Percentiles rank a stretch among this genome's conserved stretches.
phyloP scores from a whole-genome alignment of 768 basidiomycete genomes.

The Lentinula raphanica region DNA sequence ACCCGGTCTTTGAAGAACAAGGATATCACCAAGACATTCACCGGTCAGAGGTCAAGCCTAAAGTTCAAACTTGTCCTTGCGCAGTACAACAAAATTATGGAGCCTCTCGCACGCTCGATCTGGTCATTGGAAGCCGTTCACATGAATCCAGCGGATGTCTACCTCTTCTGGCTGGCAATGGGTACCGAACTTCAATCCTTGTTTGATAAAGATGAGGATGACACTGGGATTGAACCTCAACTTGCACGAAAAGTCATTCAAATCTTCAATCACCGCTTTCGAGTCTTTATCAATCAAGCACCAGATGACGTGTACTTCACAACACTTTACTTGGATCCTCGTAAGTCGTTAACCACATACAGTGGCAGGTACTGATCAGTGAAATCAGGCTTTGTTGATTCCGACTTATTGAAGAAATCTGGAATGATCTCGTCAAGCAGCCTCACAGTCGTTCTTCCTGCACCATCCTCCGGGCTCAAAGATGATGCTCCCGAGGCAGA shows the following conservation, averaged over 20 bases:
- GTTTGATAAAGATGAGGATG: background rate
- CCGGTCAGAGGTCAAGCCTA: background rate
- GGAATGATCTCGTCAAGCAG: too few relatives aligned
- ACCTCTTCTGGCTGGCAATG: background rate
- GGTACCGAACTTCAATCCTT: background rate
- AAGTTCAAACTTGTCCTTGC: background rate
- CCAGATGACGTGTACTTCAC: background rate
- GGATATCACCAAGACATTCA: background rate
- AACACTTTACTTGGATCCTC: background rate
- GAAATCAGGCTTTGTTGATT: too few relatives aligned
- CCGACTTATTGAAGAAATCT: too few relatives aligned
- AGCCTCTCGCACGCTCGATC: background rate
- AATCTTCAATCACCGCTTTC: background rate
- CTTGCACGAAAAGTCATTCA: background rate
- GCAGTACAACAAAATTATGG: conserved; percentile 1
- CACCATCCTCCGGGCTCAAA: too few relatives aligned
- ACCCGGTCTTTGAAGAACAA: too few relatives aligned
- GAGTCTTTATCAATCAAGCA: background rate
- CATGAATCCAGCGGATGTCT: background rate
- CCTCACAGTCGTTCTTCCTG: too few relatives aligned
- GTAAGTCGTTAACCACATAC: background rate
- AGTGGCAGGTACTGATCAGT: too few relatives aligned
- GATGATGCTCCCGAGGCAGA: background rate
- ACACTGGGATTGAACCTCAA: background rate
- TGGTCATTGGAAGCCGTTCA: background rate